A percentile compares a stretch with the other conserved stretches of the same genome.
Evolutionary conservation across 1,284 basidiomycete genomes (phyloP).

Genomic region (Leccinum laetum): DNA sequence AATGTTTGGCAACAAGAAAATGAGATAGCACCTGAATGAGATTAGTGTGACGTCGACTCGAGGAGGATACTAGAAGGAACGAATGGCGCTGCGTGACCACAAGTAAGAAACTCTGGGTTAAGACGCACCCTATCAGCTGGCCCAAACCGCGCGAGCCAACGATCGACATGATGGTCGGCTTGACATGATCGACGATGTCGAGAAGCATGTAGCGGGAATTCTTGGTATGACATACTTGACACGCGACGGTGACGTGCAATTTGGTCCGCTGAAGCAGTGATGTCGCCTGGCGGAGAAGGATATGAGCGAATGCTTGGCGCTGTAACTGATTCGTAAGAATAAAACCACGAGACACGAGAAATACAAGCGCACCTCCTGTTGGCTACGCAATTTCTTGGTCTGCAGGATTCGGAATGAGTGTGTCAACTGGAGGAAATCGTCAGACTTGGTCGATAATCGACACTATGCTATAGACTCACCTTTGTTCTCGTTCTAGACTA

Average conservation of each 20-base stretch:
- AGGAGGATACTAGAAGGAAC: slow-evolving; percentile 67
- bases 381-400: slow-evolving; percentile 83
- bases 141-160: slow-evolving; percentile 93
- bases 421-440: slow-evolving; percentile 62
- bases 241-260: slow-evolving; percentile 84
- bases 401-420: slow-evolving; percentile 62
- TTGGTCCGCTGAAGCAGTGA: slow-evolving; percentile 88
- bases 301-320: slow-evolving; percentile 88
- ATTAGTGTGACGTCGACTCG: slow-evolving; percentile 98
- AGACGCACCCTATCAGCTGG: slow-evolving; percentile 81
- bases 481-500: slow-evolving; percentile 79
- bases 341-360: neutral
- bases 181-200: slow-evolving; percentile 88
- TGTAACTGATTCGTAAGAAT: slow-evolving; percentile 32
- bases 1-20: neutral
- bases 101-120: neutral
- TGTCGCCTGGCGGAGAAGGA: slow-evolving; percentile 87
- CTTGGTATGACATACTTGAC: slow-evolving; percentile 96
- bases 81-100: neutral
- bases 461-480: slow-evolving; percentile 43
- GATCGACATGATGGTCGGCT: slow-evolving; percentile 87
- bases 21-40: slow-evolving; percentile 71
- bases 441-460: neutral
- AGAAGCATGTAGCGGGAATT: slow-evolving; percentile 93
- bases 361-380: slow-evolving; percentile 73